These are phyloP conservation scores for Pseudocercospora musae DNA, from an alignment of 2,329 filamentous ascomycete species.

Conservation along the genomic window DNA sequence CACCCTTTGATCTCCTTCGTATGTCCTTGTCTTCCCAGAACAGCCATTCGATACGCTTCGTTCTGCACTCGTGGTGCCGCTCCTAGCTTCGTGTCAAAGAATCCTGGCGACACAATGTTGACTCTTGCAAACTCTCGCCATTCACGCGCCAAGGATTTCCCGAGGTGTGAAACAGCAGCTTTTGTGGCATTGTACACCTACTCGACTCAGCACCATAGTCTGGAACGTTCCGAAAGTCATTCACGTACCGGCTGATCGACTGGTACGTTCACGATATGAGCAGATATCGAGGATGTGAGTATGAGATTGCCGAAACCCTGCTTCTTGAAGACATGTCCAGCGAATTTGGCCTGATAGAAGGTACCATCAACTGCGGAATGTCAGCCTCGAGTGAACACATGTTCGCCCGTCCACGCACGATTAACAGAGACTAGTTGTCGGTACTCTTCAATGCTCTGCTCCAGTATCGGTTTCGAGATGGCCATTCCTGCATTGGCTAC, in stretches of 20 bases:
- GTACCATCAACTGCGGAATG: slow-evolving; percentile 35
- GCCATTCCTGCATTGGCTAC: slow-evolving; percentile 92
- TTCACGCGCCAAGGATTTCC: slow-evolving; percentile 28
- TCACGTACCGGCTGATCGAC: slow-evolving; percentile 52
- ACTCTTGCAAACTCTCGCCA: slow-evolving; percentile 57
- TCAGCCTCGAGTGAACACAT: neutral
- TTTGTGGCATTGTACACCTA: slow-evolving; percentile 56
- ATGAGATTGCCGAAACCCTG: slow-evolving; percentile 51
- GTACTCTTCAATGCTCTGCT: slow-evolving; percentile 54
- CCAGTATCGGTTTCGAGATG: slow-evolving; percentile 61
- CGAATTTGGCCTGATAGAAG: slow-evolving; percentile 43
- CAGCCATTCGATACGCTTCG: slow-evolving; percentile 51
- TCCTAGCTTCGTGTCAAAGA: slow-evolving; percentile 57
- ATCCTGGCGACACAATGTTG: slow-evolving; percentile 55
- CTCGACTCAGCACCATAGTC: neutral
- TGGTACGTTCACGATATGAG: slow-evolving; percentile 37
- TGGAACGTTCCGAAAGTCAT: neutral
- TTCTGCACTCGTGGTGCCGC: slow-evolving; percentile 44
- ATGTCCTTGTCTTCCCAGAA: slow-evolving; percentile 42
- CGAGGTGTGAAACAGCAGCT: slow-evolving; percentile 43
- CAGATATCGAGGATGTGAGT: slow-evolving; percentile 40
- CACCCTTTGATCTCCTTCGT: slow-evolving; percentile 35
- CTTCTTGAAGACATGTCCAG: slow-evolving; percentile 41
- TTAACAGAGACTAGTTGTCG: slow-evolving; percentile 54
- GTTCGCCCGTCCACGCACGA: slow-evolving; percentile 35